phyloP scores from a whole-genome alignment of 768 basidiomycete genomes.

The Kwoniella botswanensis region DNA sequence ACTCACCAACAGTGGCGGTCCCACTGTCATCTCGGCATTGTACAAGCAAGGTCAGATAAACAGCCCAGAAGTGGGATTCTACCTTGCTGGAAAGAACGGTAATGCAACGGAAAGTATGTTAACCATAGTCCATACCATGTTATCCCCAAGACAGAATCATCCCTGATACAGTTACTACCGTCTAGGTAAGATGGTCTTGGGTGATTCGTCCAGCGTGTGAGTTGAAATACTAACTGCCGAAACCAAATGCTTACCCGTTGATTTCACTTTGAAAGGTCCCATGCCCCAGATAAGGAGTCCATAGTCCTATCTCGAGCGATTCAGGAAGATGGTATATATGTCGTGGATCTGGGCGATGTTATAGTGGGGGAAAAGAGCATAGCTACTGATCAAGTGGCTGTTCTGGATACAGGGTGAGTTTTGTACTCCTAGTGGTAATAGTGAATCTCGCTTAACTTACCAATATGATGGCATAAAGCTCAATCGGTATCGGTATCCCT shows the following conservation, averaged over 20 bases:
- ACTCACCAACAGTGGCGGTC: neutral
- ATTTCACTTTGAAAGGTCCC: neutral
- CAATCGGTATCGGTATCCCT: constrained; percentile 3
- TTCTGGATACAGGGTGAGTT: constrained; percentile 3
- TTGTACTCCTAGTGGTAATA: neutral
- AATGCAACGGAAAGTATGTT: neutral
- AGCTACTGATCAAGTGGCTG: neutral
- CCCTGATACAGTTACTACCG: neutral
- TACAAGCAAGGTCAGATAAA: constrained; percentile 1
- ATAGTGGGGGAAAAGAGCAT: neutral
- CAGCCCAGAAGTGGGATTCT: neutral
- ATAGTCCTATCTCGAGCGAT: neutral
- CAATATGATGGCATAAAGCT: neutral
- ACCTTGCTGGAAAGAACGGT: neutral
- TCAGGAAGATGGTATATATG: neutral
- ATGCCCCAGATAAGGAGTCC: neutral
- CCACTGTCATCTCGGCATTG: constrained; percentile 3
- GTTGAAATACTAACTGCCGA: neutral
- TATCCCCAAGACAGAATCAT: too few relatives aligned
- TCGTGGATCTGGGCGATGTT: neutral
- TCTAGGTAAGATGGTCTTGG: constrained; percentile 11
- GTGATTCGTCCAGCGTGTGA: neutral
- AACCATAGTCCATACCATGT: neutral
- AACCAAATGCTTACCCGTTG: too few relatives aligned
- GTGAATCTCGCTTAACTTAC: neutral